phyloP scores from a whole-genome alignment of 1,284 basidiomycete genomes.

The Tilletiopsis washingtonensis region DNA sequence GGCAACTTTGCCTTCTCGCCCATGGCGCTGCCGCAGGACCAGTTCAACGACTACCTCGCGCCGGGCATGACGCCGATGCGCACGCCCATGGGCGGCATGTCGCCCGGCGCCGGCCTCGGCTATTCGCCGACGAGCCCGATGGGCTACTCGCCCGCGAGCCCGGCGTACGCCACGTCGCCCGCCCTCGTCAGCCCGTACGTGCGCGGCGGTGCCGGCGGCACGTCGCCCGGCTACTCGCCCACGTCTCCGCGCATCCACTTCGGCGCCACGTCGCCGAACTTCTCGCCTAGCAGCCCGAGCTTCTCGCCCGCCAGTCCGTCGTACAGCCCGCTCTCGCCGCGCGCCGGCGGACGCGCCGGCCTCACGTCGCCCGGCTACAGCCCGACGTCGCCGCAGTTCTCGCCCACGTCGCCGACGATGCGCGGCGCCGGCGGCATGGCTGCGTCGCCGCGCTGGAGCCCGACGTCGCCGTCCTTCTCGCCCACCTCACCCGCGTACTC shows the following conservation, averaged over 20 bases:
- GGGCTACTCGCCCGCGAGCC: conserved; percentile 41
- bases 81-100: conserved; percentile 40
- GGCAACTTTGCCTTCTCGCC: conserved; percentile 81
- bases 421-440: too few species aligned
- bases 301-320: conserved; percentile 37
- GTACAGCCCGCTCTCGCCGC: conserved; percentile 41
- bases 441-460: background rate
- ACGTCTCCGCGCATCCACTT: conserved; percentile 53
- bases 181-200: conserved; percentile 4
- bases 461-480: background rate
- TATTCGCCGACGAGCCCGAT: conserved; percentile 15
- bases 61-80: conserved; percentile 69
- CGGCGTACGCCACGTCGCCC: conserved; percentile 26
- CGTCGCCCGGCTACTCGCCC: conserved; percentile 35
- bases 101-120: conserved; percentile 23
- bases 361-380: background rate
- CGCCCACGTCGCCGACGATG: conserved; percentile 3
- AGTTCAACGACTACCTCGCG: conserved; percentile 59
- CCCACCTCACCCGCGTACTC: background rate
- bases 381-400: conserved; percentile 5
- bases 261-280: conserved; percentile 54
- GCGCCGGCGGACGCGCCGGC: conserved; percentile 10
- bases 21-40: conserved; percentile 74
- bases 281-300: conserved; percentile 54
- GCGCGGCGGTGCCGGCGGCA: conserved; percentile 11